These are phyloP conservation scores for Pseudopithomyces maydicus DNA, from an alignment of 2,329 filamentous ascomycete species.

Conservation along the genomic window DNA sequence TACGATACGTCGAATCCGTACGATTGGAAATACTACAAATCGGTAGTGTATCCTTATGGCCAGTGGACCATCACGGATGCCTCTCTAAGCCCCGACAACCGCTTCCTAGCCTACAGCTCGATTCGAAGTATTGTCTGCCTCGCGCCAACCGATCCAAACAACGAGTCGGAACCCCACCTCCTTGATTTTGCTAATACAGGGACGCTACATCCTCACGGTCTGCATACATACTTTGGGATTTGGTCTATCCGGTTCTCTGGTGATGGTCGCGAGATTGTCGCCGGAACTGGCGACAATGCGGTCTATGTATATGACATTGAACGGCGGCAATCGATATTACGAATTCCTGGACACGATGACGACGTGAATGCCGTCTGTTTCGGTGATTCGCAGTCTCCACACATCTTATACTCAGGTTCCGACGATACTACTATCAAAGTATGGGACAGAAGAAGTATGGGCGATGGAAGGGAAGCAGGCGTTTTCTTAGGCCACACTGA, in stretches of 20 bases:
- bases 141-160: conserved; percentile 82
- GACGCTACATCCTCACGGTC: conserved; percentile 41
- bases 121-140: conserved; percentile 84
- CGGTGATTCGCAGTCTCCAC: conserved; percentile 83
- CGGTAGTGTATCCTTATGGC: conserved; percentile 80
- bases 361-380: conserved; percentile 98
- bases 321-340: conserved; percentile 72
- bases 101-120: conserved; percentile 87
- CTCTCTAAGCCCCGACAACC: conserved; percentile 87
- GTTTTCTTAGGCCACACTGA: conserved; percentile 70
- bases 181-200: conserved; percentile 71
- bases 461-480: conserved; percentile 65
- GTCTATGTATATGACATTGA: conserved; percentile 95
- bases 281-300: conserved; percentile 77
- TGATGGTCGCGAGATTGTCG: conserved; percentile 87
- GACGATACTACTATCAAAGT: conserved; percentile 95
- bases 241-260: conserved; percentile 94
- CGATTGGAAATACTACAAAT: conserved; percentile 95
- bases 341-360: conserved; percentile 77
- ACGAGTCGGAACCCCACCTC: conserved; percentile 77
- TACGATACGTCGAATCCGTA: conserved; percentile 97
- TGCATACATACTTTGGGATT: conserved; percentile 57
- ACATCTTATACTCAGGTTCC: conserved; percentile 94
- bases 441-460: conserved; percentile 83
- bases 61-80: conserved; percentile 98